Conservation (phyloP, 495 filamentous ascomycete genomes). For the Hypoxylon lenormandii region DNA sequence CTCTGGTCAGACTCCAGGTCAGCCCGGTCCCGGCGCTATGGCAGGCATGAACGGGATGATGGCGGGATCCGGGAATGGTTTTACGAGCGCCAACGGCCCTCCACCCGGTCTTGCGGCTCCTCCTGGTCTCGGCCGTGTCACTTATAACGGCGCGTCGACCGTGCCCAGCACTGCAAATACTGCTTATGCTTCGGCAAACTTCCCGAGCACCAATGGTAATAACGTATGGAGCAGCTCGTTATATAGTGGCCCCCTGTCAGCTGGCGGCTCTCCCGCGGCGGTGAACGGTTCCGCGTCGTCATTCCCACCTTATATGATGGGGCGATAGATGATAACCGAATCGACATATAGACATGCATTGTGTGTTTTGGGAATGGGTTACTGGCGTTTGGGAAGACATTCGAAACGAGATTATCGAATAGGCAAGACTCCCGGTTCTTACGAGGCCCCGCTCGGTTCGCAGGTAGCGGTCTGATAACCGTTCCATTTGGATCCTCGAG, state of each 20-base stretch:
- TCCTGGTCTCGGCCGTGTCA: slow-evolving; percentile 67
- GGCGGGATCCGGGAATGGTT: slow-evolving; percentile 64
- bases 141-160: slow-evolving; percentile 44
- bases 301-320: slow-evolving; percentile 47
- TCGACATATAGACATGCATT: slow-evolving; percentile 27
- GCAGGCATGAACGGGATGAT: slow-evolving; percentile 68
- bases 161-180: slow-evolving; percentile 25
- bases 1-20: slow-evolving; percentile 69
- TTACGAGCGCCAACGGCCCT: slow-evolving; percentile 78
- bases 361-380: slow-evolving; percentile 31
- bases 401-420: slow-evolving; percentile 29
- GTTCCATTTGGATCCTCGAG: slow-evolving; percentile 35
- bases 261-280: slow-evolving; percentile 37
- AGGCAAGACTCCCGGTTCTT: slow-evolving; percentile 18
- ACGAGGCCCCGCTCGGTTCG: slow-evolving; percentile 17
- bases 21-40: slow-evolving; percentile 57
- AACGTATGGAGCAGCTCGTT: slow-evolving; percentile 43
- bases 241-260: slow-evolving; percentile 42
- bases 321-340: slow-evolving; percentile 37
- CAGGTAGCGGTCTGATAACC: slow-evolving; percentile 16
- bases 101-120: slow-evolving; percentile 78
- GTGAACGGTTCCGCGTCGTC: slow-evolving; percentile 33
- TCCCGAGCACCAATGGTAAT: slow-evolving; percentile 27
- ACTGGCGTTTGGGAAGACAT: slow-evolving; percentile 44
- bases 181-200: slow-evolving; percentile 29